phyloP scores from a whole-genome alignment of 164 flowering plant genomes.

The Malania oleifera region DNA sequence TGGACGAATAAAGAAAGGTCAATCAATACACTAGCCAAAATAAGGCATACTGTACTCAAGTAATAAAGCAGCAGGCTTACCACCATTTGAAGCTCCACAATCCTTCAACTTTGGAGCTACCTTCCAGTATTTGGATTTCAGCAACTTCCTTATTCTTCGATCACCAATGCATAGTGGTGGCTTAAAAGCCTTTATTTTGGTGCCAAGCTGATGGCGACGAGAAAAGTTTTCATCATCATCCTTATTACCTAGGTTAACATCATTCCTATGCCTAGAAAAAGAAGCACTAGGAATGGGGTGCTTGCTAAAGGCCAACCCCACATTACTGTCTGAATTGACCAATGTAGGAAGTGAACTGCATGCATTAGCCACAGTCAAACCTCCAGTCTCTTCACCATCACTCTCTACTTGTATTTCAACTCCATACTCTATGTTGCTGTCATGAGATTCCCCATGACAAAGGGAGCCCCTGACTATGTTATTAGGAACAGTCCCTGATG shows the following conservation, averaged over 20 bases:
- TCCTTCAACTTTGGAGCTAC: constrained; percentile 35
- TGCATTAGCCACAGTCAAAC: constrained; percentile 6
- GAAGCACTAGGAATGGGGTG: constrained; percentile 22
- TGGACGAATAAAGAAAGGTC: neutral
- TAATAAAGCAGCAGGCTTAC: constrained; percentile 14
- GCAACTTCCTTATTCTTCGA: constrained; percentile 35
- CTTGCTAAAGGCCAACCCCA: constrained; percentile 16
- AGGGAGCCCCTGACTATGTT: constrained; percentile 15
- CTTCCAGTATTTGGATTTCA: constrained; percentile 42
- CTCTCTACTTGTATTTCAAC: constrained; percentile 5
- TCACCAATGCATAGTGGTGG: constrained; percentile 26
- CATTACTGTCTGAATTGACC: constrained; percentile 14
- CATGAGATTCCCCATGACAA: constrained; percentile 16
- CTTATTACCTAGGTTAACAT: constrained; percentile 27
- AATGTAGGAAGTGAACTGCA: constrained; percentile 8
- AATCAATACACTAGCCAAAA: neutral
- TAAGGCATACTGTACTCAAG: neutral
- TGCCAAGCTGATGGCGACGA: constrained; percentile 22
- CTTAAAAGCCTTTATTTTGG: constrained; percentile 26
- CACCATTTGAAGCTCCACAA: constrained; percentile 23
- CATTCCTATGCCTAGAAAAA: constrained; percentile 24
- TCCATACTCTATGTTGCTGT: constrained; percentile 12
- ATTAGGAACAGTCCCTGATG: neutral
- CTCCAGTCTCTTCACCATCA: constrained; percentile 10
- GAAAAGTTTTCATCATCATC: constrained; percentile 41